These are phyloP conservation scores for Pelargonium cotyledonis DNA, from an alignment of 441 rosid species.

Conservation along the genomic window DNA sequence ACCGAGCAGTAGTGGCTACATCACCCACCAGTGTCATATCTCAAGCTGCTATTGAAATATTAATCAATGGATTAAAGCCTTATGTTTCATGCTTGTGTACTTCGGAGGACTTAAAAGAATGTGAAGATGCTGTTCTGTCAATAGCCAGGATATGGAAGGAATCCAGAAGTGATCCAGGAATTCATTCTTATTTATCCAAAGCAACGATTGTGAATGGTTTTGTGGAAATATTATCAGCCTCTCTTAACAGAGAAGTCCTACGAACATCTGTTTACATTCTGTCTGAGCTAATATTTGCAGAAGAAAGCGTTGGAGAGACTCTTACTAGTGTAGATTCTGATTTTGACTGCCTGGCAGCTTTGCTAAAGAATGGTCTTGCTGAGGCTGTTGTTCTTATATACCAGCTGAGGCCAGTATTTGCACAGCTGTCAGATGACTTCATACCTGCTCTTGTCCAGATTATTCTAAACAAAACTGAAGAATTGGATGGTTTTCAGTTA, in stretches of 20 bases:
- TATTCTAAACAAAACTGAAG: constrained; percentile 33
- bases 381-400: constrained; percentile 55
- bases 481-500: constrained; percentile 30
- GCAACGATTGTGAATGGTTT: constrained; percentile 48
- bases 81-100: constrained; percentile 48
- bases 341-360: constrained; percentile 48
- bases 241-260: constrained; percentile 46
- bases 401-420: constrained; percentile 45
- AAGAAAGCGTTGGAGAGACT: constrained; percentile 43
- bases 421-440: constrained; percentile 48
- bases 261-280: constrained; percentile 43
- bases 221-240: constrained; percentile 50
- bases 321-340: constrained; percentile 57
- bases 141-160: constrained; percentile 56
- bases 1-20: constrained; percentile 22
- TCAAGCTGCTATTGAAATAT: constrained; percentile 46
- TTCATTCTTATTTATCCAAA: constrained; percentile 48
- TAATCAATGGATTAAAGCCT: constrained; percentile 45
- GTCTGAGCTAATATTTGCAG: constrained; percentile 35
- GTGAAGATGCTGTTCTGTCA: constrained; percentile 51
- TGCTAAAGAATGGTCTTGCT: constrained; percentile 52
- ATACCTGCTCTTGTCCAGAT: constrained; percentile 47
- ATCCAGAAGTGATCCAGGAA: constrained; percentile 42
- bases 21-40: constrained; percentile 66
- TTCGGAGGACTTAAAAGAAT: constrained; percentile 52